Evolutionary conservation across 306 rosid species (phyloP).

Genomic region (Trichosanthes cucumerina): DNA sequence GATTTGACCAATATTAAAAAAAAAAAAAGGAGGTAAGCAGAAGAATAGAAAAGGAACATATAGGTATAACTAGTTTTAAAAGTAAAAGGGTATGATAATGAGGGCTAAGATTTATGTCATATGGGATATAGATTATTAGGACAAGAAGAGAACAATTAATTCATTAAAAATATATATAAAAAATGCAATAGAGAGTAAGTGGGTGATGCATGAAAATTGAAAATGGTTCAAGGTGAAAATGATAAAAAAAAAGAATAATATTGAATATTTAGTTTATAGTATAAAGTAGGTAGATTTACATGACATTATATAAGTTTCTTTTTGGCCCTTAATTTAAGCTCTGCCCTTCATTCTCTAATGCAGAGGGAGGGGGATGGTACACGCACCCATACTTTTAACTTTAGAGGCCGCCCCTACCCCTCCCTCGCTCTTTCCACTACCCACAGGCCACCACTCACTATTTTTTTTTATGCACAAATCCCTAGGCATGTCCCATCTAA

Average conservation of each 20-base stretch:
- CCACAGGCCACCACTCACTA: background rate
- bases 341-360: background rate
- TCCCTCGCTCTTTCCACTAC: background rate
- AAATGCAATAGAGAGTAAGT: background rate
- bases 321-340: background rate
- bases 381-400: too few relatives aligned
- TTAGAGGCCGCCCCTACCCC: background rate
- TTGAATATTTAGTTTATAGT: background rate
- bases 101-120: too few relatives aligned
- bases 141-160: background rate
- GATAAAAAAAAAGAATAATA: background rate
- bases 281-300: background rate
- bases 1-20: too few relatives aligned
- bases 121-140: background rate
- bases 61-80: too few relatives aligned
- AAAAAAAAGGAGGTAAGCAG: too few relatives aligned
- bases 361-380: too few relatives aligned
- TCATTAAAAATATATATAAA: too few relatives aligned
- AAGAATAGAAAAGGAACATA: too few relatives aligned
- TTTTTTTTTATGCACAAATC: background rate
- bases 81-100: too few relatives aligned
- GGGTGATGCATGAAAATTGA: background rate
- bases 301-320: background rate
- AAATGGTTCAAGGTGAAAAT: background rate
- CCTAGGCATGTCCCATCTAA: background rate